Conservation (phyloP, 1,284 basidiomycete species). For the Cutaneotrichosporon mucoides region DNA sequence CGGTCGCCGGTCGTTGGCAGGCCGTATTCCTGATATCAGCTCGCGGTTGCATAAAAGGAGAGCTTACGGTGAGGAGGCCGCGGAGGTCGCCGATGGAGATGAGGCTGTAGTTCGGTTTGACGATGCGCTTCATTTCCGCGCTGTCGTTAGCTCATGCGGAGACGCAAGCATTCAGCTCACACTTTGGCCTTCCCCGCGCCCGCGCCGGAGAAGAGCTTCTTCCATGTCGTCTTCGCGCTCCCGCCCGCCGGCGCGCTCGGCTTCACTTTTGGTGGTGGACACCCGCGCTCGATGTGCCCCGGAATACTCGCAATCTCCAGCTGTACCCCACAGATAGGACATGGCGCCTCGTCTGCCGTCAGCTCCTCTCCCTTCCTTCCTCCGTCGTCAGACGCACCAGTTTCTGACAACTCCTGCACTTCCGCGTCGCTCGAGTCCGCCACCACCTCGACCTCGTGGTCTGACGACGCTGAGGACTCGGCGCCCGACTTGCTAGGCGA, state of each 20-base stretch:
- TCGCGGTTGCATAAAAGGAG: background rate
- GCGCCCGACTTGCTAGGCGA: background rate
- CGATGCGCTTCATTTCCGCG: conserved; percentile 38
- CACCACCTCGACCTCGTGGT: conserved; percentile 8
- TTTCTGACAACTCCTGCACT: conserved; percentile 31
- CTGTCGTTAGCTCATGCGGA: conserved; percentile 20
- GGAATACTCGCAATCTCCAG: conserved; percentile 40
- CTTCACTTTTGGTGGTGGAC: conserved; percentile 33
- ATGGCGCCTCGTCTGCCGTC: conserved; percentile 36
- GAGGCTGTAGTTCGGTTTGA: conserved; percentile 47
- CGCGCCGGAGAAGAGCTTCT: conserved; percentile 42
- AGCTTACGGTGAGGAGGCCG: conserved; percentile 28
- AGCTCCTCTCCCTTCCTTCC: background rate
- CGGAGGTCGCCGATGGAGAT: conserved; percentile 38
- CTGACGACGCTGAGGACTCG: background rate
- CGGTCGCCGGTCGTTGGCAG: conserved; percentile 43
- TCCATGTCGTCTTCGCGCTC: conserved; percentile 45
- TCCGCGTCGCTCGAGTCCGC: conserved; percentile 15
- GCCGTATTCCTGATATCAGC: conserved; percentile 32
- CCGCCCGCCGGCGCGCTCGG: conserved; percentile 6
- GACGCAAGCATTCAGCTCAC: conserved; percentile 11
- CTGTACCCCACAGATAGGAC: conserved; percentile 38
- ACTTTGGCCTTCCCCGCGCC: conserved; percentile 21
- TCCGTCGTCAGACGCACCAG: conserved; percentile 24
- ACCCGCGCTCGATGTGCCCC: conserved; percentile 43